These are phyloP conservation scores for Arthrobotrys pseudoclavata DNA, from an alignment of 2,329 filamentous ascomycete genomes.

Conservation along the genomic window DNA sequence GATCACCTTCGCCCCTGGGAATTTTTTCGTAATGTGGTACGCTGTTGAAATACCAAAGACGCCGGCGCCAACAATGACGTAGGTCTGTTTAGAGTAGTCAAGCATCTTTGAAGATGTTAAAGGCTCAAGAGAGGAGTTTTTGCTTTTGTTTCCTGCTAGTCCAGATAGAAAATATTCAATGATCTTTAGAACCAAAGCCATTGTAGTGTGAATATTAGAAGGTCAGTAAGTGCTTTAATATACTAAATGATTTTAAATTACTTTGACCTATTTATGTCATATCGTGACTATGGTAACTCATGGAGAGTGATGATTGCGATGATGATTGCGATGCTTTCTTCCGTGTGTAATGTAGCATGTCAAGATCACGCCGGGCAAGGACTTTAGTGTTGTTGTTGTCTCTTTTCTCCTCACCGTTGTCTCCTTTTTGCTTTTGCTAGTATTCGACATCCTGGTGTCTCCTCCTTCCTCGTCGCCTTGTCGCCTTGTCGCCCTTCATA, in stretches of 20 bases:
- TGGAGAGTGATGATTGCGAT: too few relatives aligned
- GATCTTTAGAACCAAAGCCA: neutral
- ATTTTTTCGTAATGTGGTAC: constrained; percentile 72
- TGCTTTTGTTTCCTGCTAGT: neutral
- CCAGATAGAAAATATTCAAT: neutral
- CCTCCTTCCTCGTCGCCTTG: neutral
- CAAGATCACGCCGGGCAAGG: neutral
- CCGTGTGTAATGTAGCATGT: neutral
- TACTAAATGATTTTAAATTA: neutral
- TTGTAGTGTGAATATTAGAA: neutral
- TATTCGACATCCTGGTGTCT: neutral
- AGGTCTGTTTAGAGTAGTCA: constrained; percentile 64
- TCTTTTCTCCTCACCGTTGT: constrained; percentile 1
- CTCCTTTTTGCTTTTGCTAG: constrained; percentile 7
- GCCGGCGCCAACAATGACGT: constrained; percentile 75
- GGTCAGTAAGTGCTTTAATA: neutral
- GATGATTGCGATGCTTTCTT: too few relatives aligned
- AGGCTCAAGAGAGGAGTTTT: neutral
- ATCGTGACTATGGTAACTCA: neutral
- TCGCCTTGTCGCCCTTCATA: neutral
- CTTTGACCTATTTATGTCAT: neutral
- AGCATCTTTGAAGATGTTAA: neutral
- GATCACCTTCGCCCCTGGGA: constrained; percentile 70
- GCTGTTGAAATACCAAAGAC: constrained; percentile 77
- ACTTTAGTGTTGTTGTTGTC: neutral